Base-by-base conservation (phyloP, 352 stramenopile genomes). In the Pythium brassicae region DNA sequence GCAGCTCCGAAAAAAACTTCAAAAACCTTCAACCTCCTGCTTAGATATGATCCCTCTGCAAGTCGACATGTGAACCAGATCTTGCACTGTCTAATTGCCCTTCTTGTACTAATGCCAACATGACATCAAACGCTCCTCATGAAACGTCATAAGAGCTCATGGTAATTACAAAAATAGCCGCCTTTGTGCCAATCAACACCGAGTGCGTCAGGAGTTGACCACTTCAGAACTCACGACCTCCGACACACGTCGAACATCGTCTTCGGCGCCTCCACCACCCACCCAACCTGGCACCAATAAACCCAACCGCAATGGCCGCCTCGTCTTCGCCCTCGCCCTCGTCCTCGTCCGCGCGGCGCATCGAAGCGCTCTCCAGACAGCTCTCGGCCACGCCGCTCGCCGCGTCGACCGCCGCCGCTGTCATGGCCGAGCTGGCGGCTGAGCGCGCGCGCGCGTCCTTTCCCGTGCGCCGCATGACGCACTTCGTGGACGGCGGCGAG, bases 401-500 rank as follows among this genome's bases (percentile, higher is more conserved):
- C 4, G 67, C 64, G 11, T 89, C 78, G 35, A 87, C 76, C 4
- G 62, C 65, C 12, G 55, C 59, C 7, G 50, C 66, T 34, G 71
- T 71, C 25, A 69, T 73, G 52, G 57, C 57, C 2, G 79, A 89
- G 57, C 72, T 89, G 6, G 59, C 67, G 56, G 34, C 68, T 1
- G 79, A 89, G 63, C 79, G 79, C 15, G 50, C 48, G 22, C 62
- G 65, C 47, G 62, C 73, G 44, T 78, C 73, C 29, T 89, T 89
- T 47, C 71, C 64, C 20, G 46, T 71, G 49, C 77, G 73, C 51
- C 61, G 59, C 34, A 83, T 91, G 76, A 84, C 72, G 50, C 65
- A 78, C 58, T 84, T 76, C 15, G 53, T 88, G 25, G 81, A 85
- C 55, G 81, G 81, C 47, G 78, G 81, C 32, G 63, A 37, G 47